These are phyloP conservation scores for Chaetomiaceae sp. DNA, from an alignment of 2,329 filamentous ascomycete genomes.

Conservation along the genomic window DNA sequence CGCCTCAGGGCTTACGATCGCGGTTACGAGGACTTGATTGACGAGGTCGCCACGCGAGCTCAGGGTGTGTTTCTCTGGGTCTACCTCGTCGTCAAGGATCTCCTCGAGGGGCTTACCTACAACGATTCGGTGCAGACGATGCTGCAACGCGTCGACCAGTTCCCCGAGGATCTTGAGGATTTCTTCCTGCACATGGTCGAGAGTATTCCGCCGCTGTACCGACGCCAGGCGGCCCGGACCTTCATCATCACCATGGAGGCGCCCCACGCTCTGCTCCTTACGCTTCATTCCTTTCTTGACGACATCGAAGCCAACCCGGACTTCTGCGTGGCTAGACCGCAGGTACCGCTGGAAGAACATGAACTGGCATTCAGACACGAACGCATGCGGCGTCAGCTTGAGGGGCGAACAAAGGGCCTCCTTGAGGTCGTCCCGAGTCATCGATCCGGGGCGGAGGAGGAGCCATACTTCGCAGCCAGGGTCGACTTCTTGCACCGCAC, in stretches of 20 bases:
- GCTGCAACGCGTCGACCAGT: neutral
- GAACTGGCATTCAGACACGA: neutral
- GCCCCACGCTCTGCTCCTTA: neutral
- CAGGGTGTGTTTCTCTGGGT: neutral
- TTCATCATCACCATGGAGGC: neutral
- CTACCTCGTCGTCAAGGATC: neutral
- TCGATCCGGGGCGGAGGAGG: neutral
- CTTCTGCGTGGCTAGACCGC: neutral
- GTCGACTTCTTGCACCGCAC: neutral
- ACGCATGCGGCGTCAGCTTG: neutral
- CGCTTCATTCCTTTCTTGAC: neutral
- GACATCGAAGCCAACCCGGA: neutral
- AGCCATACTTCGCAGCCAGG: neutral
- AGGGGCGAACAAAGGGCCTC: neutral
- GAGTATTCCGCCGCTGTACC: neutral
- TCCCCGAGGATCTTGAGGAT: neutral
- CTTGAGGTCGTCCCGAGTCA: neutral
- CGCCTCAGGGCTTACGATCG: neutral
- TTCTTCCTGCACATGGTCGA: neutral
- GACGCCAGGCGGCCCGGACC: neutral
- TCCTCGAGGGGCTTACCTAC: neutral
- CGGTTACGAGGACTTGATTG: neutral
- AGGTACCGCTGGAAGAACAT: neutral
- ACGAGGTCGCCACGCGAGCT: neutral
- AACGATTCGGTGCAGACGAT: neutral